phyloP scores from a whole-genome alignment of 805 yeast species.

The Nakazawaea wickerhamii region DNA sequence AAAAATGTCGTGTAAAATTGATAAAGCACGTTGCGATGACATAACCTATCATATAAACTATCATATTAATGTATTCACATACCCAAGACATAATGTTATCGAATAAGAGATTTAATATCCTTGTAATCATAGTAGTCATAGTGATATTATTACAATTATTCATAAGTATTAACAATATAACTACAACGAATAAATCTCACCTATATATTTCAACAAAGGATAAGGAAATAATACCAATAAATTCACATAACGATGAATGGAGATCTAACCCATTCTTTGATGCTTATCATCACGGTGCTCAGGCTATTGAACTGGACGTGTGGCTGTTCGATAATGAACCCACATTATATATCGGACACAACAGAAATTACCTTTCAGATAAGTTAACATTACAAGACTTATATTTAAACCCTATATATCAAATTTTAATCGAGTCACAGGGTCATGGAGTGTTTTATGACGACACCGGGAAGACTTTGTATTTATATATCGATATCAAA shows the following conservation, averaged over 20 bases:
- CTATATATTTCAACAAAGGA: slow-evolving; percentile 20
- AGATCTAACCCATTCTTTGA: slow-evolving; percentile 51
- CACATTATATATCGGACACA: slow-evolving; percentile 60
- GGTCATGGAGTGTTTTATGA: slow-evolving; percentile 38
- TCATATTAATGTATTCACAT: no score
- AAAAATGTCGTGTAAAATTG: no score
- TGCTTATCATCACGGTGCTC: slow-evolving; percentile 46
- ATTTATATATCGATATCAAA: slow-evolving; percentile 59
- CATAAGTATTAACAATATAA: neutral
- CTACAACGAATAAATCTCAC: neutral
- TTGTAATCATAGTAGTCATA: neutral
- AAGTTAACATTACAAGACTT: slow-evolving; percentile 40
- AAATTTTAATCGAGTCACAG: slow-evolving; percentile 27
- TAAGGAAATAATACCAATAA: slow-evolving; percentile 33
- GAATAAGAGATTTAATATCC: neutral
- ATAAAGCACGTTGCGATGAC: no score
- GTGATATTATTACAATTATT: neutral
- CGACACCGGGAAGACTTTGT: slow-evolving; percentile 41
- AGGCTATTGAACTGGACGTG: slow-evolving; percentile 63
- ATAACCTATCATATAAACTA: no score
- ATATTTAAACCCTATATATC: slow-evolving; percentile 49
- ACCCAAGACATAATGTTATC: neutral
- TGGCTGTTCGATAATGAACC: slow-evolving; percentile 37
- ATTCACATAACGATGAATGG: slow-evolving; percentile 73
- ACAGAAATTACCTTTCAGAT: slow-evolving; percentile 35